Base-by-base conservation (phyloP, 371 early-diverging fungal species). In the Mucor indicus region DNA sequence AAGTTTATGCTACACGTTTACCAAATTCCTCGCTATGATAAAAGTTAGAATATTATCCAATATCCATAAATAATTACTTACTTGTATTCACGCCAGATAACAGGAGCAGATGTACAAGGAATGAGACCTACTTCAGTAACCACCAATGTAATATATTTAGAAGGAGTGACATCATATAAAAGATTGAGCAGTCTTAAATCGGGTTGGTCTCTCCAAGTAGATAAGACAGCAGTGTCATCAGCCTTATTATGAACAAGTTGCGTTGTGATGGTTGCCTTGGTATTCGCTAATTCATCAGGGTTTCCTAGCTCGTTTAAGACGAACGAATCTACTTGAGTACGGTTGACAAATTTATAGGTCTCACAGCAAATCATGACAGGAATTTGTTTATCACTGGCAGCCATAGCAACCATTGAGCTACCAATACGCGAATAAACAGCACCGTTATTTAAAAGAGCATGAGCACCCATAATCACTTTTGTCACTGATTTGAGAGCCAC, bases 301-400 rank as follows among this genome's bases (percentile, higher is more conserved):
- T 90, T 83, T 16, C 88, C 87, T 44, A 97, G 77, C 66, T 98
- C 98, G 67, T 98, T 98, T 85, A 83, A 83, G 2, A 96, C 96
- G 61, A 96, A 87, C 3, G 96, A 91, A 67, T 98, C 98, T 19
- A 98, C 77, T 60, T 95, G 91, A 16, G 92, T 89, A 11, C 85
- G 80, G 38, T 96, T 93, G 44, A 87, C 85, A 58, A 98, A 98
- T 75, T 98, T 98, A 77, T 95, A 96, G 1, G 90, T 91, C 68
- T 96, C 98, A 67, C 97, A 95, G 51, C 89, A 82, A 9, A 94
- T 94, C 75, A 98, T 92, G 15, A 97, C 95, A 2, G 98, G 98
- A 19, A 97, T 83, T 57, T 90, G 86, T 49, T 79, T 82, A 37
- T 90, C 86, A 51, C 87, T 81, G 0, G 96, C 97, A 24, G 90